Evolutionary conservation across 2,329 filamentous ascomycete species (phyloP).

Genomic region (Paecilomyces dactylethromorphus): DNA sequence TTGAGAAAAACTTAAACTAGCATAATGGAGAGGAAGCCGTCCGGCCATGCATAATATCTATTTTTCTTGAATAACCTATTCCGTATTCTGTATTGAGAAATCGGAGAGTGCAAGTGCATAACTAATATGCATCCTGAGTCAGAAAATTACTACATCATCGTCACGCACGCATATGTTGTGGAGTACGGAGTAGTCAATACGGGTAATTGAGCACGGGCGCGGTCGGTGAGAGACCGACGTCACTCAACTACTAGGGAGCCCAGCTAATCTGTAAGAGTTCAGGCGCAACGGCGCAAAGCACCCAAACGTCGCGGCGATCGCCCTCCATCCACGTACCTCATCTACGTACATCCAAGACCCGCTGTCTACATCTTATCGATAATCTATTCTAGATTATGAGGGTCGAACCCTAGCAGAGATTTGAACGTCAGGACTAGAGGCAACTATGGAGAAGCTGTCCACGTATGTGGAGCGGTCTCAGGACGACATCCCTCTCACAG

Average conservation of each 20-base stretch:
- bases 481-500: slow-evolving; percentile 2
- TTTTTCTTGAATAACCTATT: neutral
- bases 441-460: neutral
- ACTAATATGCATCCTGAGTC: neutral
- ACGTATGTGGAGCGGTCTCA: neutral
- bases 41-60: neutral
- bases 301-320: neutral
- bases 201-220: neutral
- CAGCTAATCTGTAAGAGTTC: neutral
- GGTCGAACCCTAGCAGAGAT: neutral
- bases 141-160: neutral
- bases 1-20: neutral
- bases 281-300: neutral
- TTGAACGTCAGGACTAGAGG: neutral
- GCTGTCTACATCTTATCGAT: neutral
- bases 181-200: neutral
- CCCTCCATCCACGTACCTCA: neutral
- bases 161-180: neutral
- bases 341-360: neutral
- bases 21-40: neutral
- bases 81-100: neutral
- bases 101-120: neutral
- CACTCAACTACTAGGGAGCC: neutral
- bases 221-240: neutral
- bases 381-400: neutral